These are phyloP conservation scores for Erigeron canadensis DNA, from an alignment of 129 eudicot species.

Conservation along the genomic window DNA sequence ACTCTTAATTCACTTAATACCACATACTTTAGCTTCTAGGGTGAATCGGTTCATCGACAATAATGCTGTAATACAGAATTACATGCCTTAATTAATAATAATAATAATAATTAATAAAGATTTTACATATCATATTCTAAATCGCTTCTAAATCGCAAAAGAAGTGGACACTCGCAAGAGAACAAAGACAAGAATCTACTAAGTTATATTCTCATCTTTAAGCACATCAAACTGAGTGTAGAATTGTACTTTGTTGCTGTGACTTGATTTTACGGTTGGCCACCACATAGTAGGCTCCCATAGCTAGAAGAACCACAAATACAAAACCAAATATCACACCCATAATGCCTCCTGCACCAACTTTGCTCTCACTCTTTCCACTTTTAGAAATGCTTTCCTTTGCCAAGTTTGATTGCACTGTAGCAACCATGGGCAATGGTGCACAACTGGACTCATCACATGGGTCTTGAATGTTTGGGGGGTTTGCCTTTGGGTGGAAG, in stretches of 20 bases:
- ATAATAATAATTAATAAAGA: conserved; percentile 31
- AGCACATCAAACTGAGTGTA: conserved; percentile 41
- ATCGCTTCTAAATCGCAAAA: not conserved
- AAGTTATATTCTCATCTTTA: conserved; percentile 2
- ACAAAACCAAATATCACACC: conserved; percentile 41
- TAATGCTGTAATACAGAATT: conserved; percentile 11
- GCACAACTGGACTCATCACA: conserved; percentile 46
- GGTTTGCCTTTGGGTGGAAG: conserved; percentile 55
- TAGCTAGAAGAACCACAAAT: conserved; percentile 42
- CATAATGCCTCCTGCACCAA: conserved; percentile 55
- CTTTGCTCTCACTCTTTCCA: conserved; percentile 12
- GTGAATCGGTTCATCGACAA: conserved; percentile 13
- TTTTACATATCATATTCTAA: conserved; percentile 11
- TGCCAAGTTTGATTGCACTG: conserved; percentile 56
- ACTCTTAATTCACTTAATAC: not conserved
- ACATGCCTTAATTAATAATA: conserved; percentile 27
- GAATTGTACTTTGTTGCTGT: conserved; percentile 34
- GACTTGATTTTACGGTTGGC: conserved; percentile 38
- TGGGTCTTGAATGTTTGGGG: conserved; percentile 34
- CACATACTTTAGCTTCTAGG: not conserved
- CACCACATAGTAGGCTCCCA: conserved; percentile 57
- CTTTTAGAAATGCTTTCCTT: conserved; percentile 37
- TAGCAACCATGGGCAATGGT: conserved; percentile 57
- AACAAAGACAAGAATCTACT: conserved; percentile 23
- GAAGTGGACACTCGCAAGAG: conserved; percentile 1